A percentile compares a stretch with the other conserved stretches of the same genome.
Evolutionary conservation across 2,329 filamentous ascomycete genomes (phyloP).

Genomic region (Alternaria infectoria): DNA sequence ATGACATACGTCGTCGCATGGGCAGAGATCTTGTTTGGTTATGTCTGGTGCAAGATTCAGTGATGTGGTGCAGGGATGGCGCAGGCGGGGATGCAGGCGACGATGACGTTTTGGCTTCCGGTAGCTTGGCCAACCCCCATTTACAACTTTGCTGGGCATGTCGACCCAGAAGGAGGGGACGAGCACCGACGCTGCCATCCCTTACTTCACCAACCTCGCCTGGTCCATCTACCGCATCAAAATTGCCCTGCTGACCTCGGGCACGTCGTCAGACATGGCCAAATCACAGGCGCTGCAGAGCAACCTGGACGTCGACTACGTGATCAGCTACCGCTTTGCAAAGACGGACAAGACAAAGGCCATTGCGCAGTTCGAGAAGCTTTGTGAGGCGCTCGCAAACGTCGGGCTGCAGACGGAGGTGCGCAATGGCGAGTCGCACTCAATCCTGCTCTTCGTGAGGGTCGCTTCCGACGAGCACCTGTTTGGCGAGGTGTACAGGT

Average conservation of each 20-base stretch:
- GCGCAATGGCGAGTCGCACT: conserved; percentile 75
- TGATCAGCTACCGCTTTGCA: conserved; percentile 78
- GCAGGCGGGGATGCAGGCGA: conserved; percentile 19
- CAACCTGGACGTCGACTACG: conserved; percentile 83
- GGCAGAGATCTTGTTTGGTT: conserved; percentile 6
- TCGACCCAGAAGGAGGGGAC: conserved; percentile 18
- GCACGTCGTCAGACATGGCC: conserved; percentile 37
- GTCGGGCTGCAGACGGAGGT: conserved; percentile 90
- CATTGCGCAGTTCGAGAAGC: conserved; percentile 75
- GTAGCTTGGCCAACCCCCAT: conserved; percentile 32
- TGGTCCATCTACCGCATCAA: conserved; percentile 26
- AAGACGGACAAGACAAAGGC: conserved; percentile 71
- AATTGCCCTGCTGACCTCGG: conserved; percentile 26
- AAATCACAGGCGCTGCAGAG: conserved; percentile 52
- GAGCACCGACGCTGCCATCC: conserved; percentile 19
- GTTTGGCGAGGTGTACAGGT: conserved; percentile 80
- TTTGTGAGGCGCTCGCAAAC: conserved; percentile 74
- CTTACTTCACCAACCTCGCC: conserved; percentile 23
- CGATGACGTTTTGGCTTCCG: conserved; percentile 37
- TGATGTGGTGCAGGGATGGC: conserved; percentile 32
- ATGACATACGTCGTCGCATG: not conserved
- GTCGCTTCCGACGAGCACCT: conserved; percentile 78
- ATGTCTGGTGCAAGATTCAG: conserved; percentile 1
- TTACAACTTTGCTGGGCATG: conserved; percentile 35
- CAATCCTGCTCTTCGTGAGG: conserved; percentile 82